Evolutionary conservation across 257 asterid genomes (phyloP), one percentile per base, ranked within the genome.

Genomic region (Verbena officinalis): DNA sequence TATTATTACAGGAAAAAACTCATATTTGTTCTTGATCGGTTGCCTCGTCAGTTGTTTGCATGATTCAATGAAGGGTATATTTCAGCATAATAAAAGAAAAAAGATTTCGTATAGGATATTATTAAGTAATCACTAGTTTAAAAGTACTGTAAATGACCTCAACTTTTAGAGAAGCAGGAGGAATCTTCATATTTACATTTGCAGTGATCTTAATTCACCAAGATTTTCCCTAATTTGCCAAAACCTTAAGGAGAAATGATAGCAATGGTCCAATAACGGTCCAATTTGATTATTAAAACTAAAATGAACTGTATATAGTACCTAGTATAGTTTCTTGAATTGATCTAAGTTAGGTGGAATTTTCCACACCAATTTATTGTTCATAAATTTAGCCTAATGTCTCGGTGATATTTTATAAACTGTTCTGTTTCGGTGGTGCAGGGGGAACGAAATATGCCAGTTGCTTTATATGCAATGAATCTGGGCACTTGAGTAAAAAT

Each of bases 401-500:
- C 8, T 55, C 48, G 3, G 7, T 31, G 14, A 15, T 49, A 22
- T 17, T 11, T 54, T 44, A 4, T 23, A 17, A 62, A 31, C 16
- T 38, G 54, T 49, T 52, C 42, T 74, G 60, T 21, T 66, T 71
- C 65, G 67, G 67, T 70, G 58, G 49, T 78, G 80, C 88, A 93
- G 98, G 99, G 15, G 99, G 99, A 78, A 84, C 99, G 21, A 87
- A 54, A 75, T 93, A 80, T 36, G 97, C 99, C 27, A 83, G 55
- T 46, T 93, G 99, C 84, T 93, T 93, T 84, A 87, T 93, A 73
- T 93, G 99, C 81, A 87, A 87, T 36, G 91, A 80, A 73, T 68
- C 82, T 23, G 98, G 98, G 36, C 98, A 93, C 86, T 81, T 93
- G 90, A 93, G 96, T 81, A 89, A 87, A 84, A 65, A 84, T 72